Evolutionary conservation across 768 basidiomycete species (phyloP).

Genomic region (Naganishia onofrii): DNA sequence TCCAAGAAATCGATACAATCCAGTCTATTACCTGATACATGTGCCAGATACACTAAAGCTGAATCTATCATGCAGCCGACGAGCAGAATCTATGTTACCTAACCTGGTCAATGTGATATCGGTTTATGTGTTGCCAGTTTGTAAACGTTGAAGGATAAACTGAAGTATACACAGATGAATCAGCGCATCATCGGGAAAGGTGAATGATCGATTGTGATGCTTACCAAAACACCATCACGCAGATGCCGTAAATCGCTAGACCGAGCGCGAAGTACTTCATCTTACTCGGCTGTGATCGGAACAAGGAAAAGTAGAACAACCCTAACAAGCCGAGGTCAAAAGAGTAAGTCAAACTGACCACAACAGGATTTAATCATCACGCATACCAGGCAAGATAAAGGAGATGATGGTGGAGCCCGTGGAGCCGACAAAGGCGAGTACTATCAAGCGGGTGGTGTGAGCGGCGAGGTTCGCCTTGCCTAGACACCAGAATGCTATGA

Average conservation of each 20-base stretch:
- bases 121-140: conserved; percentile 52
- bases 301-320: conserved; percentile 79
- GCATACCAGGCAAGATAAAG: conserved; percentile 76
- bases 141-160: conserved; percentile 77
- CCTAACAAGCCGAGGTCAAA: neutral
- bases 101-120: conserved; percentile 7
- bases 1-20: too few relatives aligned
- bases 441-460: conserved; percentile 53
- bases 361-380: too few relatives aligned
- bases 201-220: conserved; percentile 42
- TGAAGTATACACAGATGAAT: conserved; percentile 43
- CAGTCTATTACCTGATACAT: too few relatives aligned
- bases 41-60: too few relatives aligned
- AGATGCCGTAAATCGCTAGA: conserved; percentile 70
- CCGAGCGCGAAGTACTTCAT: conserved; percentile 64
- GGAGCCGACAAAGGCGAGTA: conserved; percentile 91
- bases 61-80: too few relatives aligned
- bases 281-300: conserved; percentile 63
- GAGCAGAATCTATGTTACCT: too few relatives aligned
- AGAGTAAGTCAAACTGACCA: conserved; percentile 56
- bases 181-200: neutral
- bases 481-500: neutral
- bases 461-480: neutral
- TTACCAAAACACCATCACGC: conserved; percentile 84
- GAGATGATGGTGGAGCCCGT: conserved; percentile 96